A percentile compares a stretch with the other conserved stretches of the same genome.
Evolutionary conservation across 2,329 filamentous ascomycete genomes (phyloP).

Genomic region (Mariannaea elegans): DNA sequence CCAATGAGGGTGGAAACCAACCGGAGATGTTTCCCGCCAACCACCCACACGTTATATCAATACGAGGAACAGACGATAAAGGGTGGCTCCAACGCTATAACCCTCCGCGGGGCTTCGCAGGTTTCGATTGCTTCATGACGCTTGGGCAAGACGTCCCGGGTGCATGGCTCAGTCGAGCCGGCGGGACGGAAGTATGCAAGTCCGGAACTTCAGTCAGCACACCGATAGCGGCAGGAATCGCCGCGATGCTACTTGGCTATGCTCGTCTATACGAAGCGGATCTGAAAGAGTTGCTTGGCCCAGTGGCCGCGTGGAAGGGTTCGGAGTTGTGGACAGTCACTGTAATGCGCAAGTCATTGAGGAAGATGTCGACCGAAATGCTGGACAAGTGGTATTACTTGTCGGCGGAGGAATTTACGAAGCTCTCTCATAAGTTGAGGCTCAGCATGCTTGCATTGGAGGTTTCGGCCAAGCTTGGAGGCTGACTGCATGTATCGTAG

Average conservation of each 20-base stretch:
- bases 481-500: too few species aligned
- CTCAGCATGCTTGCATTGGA: too few species aligned
- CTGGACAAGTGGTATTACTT: too few species aligned
- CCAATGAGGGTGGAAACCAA: background rate
- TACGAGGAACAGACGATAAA: background rate
- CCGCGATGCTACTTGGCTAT: background rate
- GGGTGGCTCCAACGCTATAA: background rate
- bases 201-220: background rate
- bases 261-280: too few species aligned
- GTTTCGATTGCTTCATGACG: background rate
- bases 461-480: too few species aligned
- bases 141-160: background rate
- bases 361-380: too few species aligned
- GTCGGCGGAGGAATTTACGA: too few species aligned
- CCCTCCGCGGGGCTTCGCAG: background rate
- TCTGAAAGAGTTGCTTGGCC: too few species aligned
- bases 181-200: background rate
- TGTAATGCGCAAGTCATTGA: too few species aligned
- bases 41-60: background rate
- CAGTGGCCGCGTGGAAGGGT: too few species aligned
- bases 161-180: background rate
- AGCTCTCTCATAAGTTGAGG: too few species aligned
- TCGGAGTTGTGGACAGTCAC: too few species aligned
- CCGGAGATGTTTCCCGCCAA: background rate
- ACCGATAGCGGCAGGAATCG: background rate